Base-by-base conservation (phyloP, 1,284 basidiomycete species). In the Meripilus lineatus region DNA sequence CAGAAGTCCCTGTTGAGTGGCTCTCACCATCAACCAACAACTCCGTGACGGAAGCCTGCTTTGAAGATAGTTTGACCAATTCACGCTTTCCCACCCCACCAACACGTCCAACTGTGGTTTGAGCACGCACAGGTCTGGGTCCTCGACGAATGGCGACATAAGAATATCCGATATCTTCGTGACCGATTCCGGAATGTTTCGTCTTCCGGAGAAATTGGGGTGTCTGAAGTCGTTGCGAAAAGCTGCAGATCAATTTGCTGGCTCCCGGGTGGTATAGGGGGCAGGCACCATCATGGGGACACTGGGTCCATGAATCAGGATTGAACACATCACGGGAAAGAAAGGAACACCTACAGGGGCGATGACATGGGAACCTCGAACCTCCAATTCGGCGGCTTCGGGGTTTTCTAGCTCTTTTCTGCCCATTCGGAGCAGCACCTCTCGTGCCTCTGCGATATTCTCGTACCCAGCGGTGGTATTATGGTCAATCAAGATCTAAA, bases 81-180 rank as follows among this genome's bases (percentile, higher is more conserved):
- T 64, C 58, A 40, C 58, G 57, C 48, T 48, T 67, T 7, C 76
- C 79, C 30, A 82, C 74, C 49, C 73, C 74, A 47, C 89, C 89
- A 18, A 84, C 53, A 36, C 89, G 77, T 42, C 89, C 89, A 36
- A 79, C 64, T 33, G 66, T 65, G 22, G 61, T 68, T 51, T 23
- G 62, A 34, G 50, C 58, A 43, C 14, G 62, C 50, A 49, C 59
- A 40, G 83, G 93, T 42, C 94, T 74, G 20, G 67, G 50, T 1
- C 94, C 95, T 32, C 92, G 77, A 24, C 82, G 81, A 42, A 99
- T 76, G 22, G 94, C 86, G 32, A 98, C 81, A 61, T 99, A 99
- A 15, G 91, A 91, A 61, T 93, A 97, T 23, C 79, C 81, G 28
- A 83, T 77, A 53, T 93, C 85, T 65, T 95, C 92, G 55, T 95